A percentile compares a stretch with the other conserved stretches of the same genome.
These are phyloP conservation scores for Plectranthus barbatus DNA, from an alignment of 257 asterid genomes.

Conservation along the genomic window DNA sequence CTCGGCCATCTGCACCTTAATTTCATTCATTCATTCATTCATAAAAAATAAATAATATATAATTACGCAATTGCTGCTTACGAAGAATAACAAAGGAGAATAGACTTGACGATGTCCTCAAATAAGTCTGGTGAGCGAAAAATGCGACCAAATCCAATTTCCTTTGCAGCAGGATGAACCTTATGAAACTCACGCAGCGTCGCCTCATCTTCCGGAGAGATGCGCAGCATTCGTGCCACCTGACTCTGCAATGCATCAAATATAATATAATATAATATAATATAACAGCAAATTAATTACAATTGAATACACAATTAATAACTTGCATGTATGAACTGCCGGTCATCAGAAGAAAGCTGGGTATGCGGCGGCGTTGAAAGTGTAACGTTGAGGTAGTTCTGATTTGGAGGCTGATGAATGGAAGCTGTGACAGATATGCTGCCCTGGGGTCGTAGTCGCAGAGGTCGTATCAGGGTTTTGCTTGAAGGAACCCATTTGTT, in stretches of 20 bases:
- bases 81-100: conserved; percentile 36
- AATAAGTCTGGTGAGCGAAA: conserved; percentile 46
- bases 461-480: conserved; percentile 25
- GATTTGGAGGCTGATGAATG: conserved; percentile 20
- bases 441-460: conserved; percentile 9
- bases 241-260: too few relatives aligned
- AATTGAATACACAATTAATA: too few relatives aligned
- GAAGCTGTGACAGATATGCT: conserved; percentile 12
- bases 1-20: conserved; percentile 34
- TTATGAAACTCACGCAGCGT: conserved; percentile 25
- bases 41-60: too few relatives aligned
- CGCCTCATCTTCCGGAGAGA: conserved; percentile 27
- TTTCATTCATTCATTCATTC: too few relatives aligned
- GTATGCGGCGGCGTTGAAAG: background rate
- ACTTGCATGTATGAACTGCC: conserved; percentile 18
- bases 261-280: too few relatives aligned
- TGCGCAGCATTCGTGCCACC: conserved; percentile 39
- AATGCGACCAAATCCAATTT: conserved; percentile 33
- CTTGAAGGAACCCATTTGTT: conserved; percentile 24
- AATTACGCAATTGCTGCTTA: conserved; percentile 13
- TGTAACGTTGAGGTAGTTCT: conserved; percentile 4
- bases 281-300: too few relatives aligned
- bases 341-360: too few relatives aligned
- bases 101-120: conserved; percentile 40
- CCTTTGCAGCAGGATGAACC: conserved; percentile 22